These are phyloP conservation scores for Metarhizium humberi DNA, from an alignment of 2,329 filamentous ascomycete species.

Conservation along the genomic window DNA sequence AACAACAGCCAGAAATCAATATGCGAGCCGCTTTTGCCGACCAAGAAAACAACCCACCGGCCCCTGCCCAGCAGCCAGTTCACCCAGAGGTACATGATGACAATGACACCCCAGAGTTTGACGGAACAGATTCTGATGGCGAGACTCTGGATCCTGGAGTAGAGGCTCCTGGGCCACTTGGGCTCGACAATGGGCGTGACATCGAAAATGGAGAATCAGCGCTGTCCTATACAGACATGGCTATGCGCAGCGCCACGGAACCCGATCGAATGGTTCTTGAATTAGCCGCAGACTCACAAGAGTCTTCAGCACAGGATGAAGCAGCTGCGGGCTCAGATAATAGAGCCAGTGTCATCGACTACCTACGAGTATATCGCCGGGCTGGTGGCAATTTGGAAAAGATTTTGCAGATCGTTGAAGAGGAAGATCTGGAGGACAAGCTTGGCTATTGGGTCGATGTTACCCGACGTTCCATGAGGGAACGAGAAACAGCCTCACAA, in stretches of 20 bases:
- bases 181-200: neutral
- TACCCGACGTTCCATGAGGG: constrained; percentile 27
- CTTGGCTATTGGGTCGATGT: constrained; percentile 50
- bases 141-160: constrained; percentile 21
- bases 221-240: neutral
- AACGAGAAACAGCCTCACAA: constrained; percentile 10
- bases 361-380: constrained; percentile 46
- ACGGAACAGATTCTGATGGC: constrained; percentile 22
- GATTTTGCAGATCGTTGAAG: constrained; percentile 51
- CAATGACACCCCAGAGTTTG: constrained; percentile 11
- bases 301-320: neutral
- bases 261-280: neutral
- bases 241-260: neutral
- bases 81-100: constrained; percentile 8
- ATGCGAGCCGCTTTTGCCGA: constrained; percentile 59
- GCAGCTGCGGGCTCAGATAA: constrained; percentile 4
- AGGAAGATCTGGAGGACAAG: constrained; percentile 49
- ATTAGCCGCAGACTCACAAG: neutral
- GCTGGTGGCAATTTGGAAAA: constrained; percentile 50
- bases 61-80: constrained; percentile 10
- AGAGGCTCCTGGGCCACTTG: constrained; percentile 3
- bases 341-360: constrained; percentile 21
- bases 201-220: neutral
- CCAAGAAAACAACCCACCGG: constrained; percentile 18
- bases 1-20: constrained; percentile 90